Base-by-base conservation (phyloP, 257 asterid genomes). In the Haberlea rhodopensis region DNA sequence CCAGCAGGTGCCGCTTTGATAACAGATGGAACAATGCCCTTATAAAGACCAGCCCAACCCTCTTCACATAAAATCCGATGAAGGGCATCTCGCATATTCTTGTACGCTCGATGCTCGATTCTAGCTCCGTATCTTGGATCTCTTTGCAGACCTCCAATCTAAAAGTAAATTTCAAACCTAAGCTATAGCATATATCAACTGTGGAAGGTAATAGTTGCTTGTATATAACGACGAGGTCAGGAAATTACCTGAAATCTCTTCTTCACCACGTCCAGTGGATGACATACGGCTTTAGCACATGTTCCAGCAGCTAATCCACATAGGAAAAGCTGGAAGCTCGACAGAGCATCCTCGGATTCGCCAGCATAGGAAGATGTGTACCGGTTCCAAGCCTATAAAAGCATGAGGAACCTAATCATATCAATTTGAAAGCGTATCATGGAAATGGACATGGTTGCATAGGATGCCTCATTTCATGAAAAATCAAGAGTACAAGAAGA, bases 1-100 rank as follows among this genome's bases (percentile, higher is more conserved):
- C 94, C 91, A 28, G 96, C 97, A 1, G 96, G 99, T 53, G 99
- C 99, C 67, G 99, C 96, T 81, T 89, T 89, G 70, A 89, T 55
- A 15, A 89, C 76, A 1, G 99, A 92, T 2, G 99, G 99, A 49
- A 80, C 86, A 6, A 92, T 92, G 73, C 99, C 99, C 73, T 92
- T 92, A 27, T 92, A 92, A 10, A 92, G 95, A 10, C 99, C 96
- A 0, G 82, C 81, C 88, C 79, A 81, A 48, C 99, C 95, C 73
- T 92, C 99, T 2, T 68, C 56, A 1, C 56, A 79, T 53, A 76
- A 16, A 45, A 89, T 92, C 60, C 67, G 81, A 26, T 68, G 64
- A 9, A 92, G 81, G 60, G 84, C 96, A 56, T 89, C 95, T 0
- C 64, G 63, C 96, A 92, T 89, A 57, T 83, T 89, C 72, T 53